Evolutionary conservation across 148 eudicot species (phyloP), one percentile per base, ranked within the genome.

Genomic region (Cornus controversa): DNA sequence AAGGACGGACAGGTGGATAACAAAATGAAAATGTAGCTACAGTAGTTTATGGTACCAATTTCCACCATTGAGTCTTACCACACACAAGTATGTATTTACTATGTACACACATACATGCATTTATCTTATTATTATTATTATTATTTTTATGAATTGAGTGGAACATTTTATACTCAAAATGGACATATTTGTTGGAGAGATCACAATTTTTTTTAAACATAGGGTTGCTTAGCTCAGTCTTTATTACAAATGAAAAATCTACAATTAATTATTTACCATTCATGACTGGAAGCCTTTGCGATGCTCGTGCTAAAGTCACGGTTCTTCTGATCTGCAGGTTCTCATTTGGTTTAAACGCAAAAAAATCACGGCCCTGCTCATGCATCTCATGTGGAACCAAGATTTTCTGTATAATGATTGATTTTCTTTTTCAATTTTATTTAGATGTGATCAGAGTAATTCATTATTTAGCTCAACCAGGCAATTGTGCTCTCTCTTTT

Each of bases 401-500:
- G 14, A 29, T 58, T 80, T 47, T 24, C 42, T 63, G 8, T 54
- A 70, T 24, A 36, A 23, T 16, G 18, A 27, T 50, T 14, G 71
- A 22, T 50, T 60, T 47, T 25, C 26, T 60, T 29, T 18, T 27
- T 66, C 24, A 50, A 31, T 11, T 50, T 58, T 47, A 31, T 34
- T 50, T 50, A 28, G 77, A 45, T 62, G 31, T 57, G 67, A 8
- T 70, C 63, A 29, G 63, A 77, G 82, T 58, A 74, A 70, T 80
- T 80, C 72, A 69, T 85, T 80, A 79, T 79, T 73, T 69, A 37
- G 16, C 71, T 75, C 79, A 47, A 67, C 85, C 80, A 80, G 74
- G 84, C 82, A 79, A 73, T 84, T 86, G 92, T 71, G 92, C 75
- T 88, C 70, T 88, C 70, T 50, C 68, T 77, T 80, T 85, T 80